These are phyloP conservation scores for Didymellaceae sp. DNA, from an alignment of 2,329 filamentous ascomycete genomes.

Conservation along the genomic window DNA sequence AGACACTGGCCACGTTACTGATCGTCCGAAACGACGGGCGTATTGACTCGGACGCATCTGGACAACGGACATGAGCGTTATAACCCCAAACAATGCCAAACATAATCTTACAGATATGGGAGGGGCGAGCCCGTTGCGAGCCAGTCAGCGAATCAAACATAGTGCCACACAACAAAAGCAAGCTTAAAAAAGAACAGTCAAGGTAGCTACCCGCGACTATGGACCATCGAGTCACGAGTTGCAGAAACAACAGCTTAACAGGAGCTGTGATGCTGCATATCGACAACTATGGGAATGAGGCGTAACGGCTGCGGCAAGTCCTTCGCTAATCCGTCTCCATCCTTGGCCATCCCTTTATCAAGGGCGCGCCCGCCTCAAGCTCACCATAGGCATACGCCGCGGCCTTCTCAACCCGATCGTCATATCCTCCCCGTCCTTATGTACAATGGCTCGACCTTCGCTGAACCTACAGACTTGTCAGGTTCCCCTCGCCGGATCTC, in stretches of 20 bases:
- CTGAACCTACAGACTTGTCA: no score
- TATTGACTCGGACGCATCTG: neutral
- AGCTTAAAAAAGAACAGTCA: constrained; percentile 1
- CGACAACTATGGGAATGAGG: neutral
- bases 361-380: constrained; percentile 6
- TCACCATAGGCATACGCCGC: neutral
- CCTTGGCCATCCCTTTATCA: constrained; percentile 6
- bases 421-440: no score
- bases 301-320: neutral
- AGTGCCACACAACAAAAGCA: neutral
- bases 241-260: neutral
- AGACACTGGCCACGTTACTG: neutral
- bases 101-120: neutral
- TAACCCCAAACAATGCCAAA: neutral
- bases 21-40: neutral
- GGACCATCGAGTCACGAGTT: neutral
- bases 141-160: neutral
- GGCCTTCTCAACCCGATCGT: no score
- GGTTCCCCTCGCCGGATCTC: no score
- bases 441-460: neutral
- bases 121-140: neutral
- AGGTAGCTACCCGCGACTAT: neutral
- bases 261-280: neutral
- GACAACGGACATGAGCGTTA: neutral
- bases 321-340: neutral